Evolutionary conservation across 768 basidiomycete genomes (phyloP), one percentile per base, ranked within the genome.

Genomic region (Guyanaporus albipodus): DNA sequence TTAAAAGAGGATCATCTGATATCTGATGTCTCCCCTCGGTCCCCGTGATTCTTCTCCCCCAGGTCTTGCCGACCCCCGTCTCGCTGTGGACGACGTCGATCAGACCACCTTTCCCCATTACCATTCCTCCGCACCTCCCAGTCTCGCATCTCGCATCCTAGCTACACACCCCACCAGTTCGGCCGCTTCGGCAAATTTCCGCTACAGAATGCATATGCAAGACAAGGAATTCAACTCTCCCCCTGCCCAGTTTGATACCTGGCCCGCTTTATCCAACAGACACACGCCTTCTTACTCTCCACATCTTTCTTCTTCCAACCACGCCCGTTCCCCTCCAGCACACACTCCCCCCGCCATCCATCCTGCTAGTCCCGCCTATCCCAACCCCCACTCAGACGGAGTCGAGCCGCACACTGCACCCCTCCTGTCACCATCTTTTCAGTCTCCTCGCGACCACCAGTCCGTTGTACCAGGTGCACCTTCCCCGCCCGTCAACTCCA

Each of bases 1-100:
- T 60, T 52, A 50, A 55, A 49, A 46, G 42, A 58, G 50, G 31
- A 42, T 39, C 23, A 35, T 18, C 28, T 33, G n/a, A n/a, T n/a
- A n/a, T 34, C 46, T 49, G 52, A 77, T 79, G 78, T 74, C 76
- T 38, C 73, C 62, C 47, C 54, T 62, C 50, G 75, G 75, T 42
- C 53, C 64, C 37, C 65, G 70, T 53, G 75, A 77, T 46, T 70
- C 72, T 38, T 62, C 61, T 49, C 52, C 54, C 21, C 61, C 68
- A 2, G 70, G 70, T 35, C 56, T 67, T 31, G 50, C 44, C 17
- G 47, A 46, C 28, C 49, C 57, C 47, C 70, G 64, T 22, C 57
- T 59, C 15, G 45, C 59, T 26, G 6, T n/a, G 15, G 53, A 61
- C 37, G 70, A 67, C 47, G 53, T 58, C 48, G 73, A 71, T 54